Evolutionary conservation across 352 stramenopile genomes (phyloP), one percentile per base, ranked within the genome.

Genomic region (Globisporangium paroecandrum): DNA sequence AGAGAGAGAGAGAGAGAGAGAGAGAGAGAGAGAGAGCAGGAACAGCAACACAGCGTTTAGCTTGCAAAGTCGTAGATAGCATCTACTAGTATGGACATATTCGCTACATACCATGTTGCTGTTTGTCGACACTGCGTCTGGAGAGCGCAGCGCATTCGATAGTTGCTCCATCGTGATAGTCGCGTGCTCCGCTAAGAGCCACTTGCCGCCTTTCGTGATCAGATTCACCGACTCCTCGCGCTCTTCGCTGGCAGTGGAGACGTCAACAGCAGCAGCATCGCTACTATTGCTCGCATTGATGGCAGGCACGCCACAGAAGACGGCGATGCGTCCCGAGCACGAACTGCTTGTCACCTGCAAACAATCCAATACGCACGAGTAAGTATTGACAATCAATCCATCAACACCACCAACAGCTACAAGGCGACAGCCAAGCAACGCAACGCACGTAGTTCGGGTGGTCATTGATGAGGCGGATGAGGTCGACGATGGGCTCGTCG

Each of bases 131-230:
- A 68, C 61, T 27, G 72, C 64, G 15, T 86, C 78, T 0, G 70
- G 67, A 22, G 73, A 82, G 43, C 66, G 73, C 59, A 96, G 66
- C 22, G 83, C 76, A 1, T 49, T 64, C n/a, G 66, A 58, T 1
- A 97, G 75, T 76, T 97, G 89, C 22, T 90, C 74, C 22, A 83
- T 76, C 32, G 81, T 86, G 62, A 97, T 77, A 2, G 78, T 78
- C 32, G 69, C 74, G 65, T 98, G 92, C 69, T 95, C 87, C 3
- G 87, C 85, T 10, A 97, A 67, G 22, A 97, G 70, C 91, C 91
- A 98, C 63, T 85, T 90, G 58, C 91, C 90, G 24, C 90, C 90
- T 74, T 97, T 98, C 24, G 82, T 94, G 72, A 91, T 93, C 59
- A 94, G 67, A 65, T 93, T 73, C 57, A 71, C 68, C 12, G 66